phyloP scores from a whole-genome alignment of 1,284 basidiomycete species.

The Tilletiaria anomala region DNA sequence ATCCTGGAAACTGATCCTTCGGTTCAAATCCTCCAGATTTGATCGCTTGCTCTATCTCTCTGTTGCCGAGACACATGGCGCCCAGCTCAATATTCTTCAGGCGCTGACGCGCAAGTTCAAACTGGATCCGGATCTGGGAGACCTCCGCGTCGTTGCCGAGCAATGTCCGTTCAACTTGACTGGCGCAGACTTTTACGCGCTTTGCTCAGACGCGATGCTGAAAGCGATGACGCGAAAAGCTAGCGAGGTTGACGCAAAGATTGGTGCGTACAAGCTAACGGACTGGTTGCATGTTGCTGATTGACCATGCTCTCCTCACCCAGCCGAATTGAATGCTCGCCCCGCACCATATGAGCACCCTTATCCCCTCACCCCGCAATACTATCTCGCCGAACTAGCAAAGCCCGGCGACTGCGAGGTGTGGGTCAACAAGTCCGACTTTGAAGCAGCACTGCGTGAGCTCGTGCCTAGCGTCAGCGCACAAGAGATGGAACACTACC shows the following conservation, averaged over 20 bases:
- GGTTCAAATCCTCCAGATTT: conserved; percentile 50
- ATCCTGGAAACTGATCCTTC: neutral
- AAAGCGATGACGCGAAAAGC: conserved; percentile 87
- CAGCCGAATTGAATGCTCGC: conserved; percentile 44
- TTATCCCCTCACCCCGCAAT: conserved; percentile 70
- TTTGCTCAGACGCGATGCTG: conserved; percentile 90
- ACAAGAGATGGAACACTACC: conserved; percentile 79
- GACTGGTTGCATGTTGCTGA: conserved; percentile 3
- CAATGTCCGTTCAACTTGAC: conserved; percentile 65
- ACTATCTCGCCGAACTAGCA: conserved; percentile 79
- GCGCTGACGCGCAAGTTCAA: conserved; percentile 87
- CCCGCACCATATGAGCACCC: conserved; percentile 44
- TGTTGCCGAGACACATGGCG: conserved; percentile 72
- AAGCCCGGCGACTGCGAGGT: conserved; percentile 58
- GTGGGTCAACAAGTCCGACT: conserved; percentile 59
- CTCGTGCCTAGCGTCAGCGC: conserved; percentile 76
- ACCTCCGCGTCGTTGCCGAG: conserved; percentile 55
- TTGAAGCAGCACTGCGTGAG: conserved; percentile 57
- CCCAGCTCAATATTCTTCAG: conserved; percentile 72
- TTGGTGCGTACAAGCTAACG: conserved; percentile 12
- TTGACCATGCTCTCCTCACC: neutral
- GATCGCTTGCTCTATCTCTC: conserved; percentile 94
- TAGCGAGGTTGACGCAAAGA: conserved; percentile 49
- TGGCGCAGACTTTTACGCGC: conserved; percentile 88
- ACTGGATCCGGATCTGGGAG: conserved; percentile 53